Evolutionary conservation across 768 basidiomycete species (phyloP).

Genomic region (Amanita thiersii): DNA sequence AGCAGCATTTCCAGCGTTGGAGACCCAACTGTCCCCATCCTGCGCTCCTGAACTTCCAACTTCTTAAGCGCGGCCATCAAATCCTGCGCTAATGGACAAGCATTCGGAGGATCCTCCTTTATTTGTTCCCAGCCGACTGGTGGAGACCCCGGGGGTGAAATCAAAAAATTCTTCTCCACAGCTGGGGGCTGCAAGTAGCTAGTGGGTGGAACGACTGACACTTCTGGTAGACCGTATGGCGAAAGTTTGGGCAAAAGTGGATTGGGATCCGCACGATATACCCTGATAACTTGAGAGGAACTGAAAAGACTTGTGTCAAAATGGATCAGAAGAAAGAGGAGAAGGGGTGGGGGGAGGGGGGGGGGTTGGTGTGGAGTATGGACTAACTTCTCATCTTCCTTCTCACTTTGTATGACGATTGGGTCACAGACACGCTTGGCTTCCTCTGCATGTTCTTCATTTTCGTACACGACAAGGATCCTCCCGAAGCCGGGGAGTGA

Average conservation of each 20-base stretch:
- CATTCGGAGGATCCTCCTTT: conserved; percentile 85
- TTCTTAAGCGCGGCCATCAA: conserved; percentile 71
- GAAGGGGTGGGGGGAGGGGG: too few species aligned
- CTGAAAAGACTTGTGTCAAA: conserved; percentile 27
- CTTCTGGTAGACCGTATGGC: conserved; percentile 17
- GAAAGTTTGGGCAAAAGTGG: conserved; percentile 31
- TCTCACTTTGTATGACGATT: conserved; percentile 47
- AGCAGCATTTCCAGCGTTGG: conserved; percentile 46
- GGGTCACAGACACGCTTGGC: conserved; percentile 65
- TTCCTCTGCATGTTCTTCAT: conserved; percentile 52
- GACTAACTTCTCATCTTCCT: conserved; percentile 39
- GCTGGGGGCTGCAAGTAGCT: conserved; percentile 70
- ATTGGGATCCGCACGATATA: conserved; percentile 68
- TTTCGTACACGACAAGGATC: conserved; percentile 72
- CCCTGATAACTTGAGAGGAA: conserved; percentile 44
- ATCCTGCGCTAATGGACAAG: conserved; percentile 77
- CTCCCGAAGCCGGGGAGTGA: conserved; percentile 76
- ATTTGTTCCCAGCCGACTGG: conserved; percentile 96
- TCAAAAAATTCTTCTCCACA: conserved; percentile 89
- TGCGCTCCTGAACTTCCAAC: conserved; percentile 48
- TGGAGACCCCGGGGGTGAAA: conserved; percentile 96
- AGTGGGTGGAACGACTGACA: conserved; percentile 27
- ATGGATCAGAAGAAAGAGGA: conserved; percentile 7
- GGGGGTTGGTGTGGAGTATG: too few species aligned
- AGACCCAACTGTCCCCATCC: conserved; percentile 14